These are phyloP conservation scores for Biscogniauxia sp. DNA, from an alignment of 2,329 filamentous ascomycete species.

Conservation along the genomic window DNA sequence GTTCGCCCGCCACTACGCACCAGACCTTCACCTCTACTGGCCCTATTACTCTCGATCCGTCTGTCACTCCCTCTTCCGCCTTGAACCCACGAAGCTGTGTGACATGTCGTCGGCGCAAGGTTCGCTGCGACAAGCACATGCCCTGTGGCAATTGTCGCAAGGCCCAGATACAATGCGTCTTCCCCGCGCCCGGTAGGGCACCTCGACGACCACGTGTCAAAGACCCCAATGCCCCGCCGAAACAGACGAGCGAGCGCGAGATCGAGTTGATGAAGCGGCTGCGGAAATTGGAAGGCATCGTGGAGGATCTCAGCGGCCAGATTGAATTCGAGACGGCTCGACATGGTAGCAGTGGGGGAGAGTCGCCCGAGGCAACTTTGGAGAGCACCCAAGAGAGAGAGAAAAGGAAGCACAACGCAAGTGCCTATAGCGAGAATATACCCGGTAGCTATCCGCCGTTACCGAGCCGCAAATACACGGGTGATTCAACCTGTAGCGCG, in stretches of 20 bases:
- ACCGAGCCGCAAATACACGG: constrained; percentile 19
- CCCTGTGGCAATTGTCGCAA: constrained; percentile 74
- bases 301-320: constrained; percentile 66
- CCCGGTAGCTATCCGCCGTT: constrained; percentile 16
- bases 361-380: constrained; percentile 37
- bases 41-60: constrained; percentile 32
- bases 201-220: constrained; percentile 65
- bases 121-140: constrained; percentile 76
- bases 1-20: constrained; percentile 4
- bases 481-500: constrained; percentile 27
- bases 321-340: constrained; percentile 53
- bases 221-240: constrained; percentile 60
- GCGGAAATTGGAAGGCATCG: constrained; percentile 72
- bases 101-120: constrained; percentile 56
- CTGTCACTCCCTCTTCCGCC: constrained; percentile 27
- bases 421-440: constrained; percentile 20
- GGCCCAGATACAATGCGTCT: constrained; percentile 69
- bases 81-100: constrained; percentile 43
- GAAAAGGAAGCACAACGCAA: constrained; percentile 21
- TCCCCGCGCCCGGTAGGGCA: constrained; percentile 70
- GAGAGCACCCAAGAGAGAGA: constrained; percentile 26
- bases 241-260: constrained; percentile 60
- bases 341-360: constrained; percentile 34
- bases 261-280: constrained; percentile 70
- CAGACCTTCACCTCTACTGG: constrained; percentile 24